Conservation (phyloP, 305 asterid species). For the Galium porrigens region DNA sequence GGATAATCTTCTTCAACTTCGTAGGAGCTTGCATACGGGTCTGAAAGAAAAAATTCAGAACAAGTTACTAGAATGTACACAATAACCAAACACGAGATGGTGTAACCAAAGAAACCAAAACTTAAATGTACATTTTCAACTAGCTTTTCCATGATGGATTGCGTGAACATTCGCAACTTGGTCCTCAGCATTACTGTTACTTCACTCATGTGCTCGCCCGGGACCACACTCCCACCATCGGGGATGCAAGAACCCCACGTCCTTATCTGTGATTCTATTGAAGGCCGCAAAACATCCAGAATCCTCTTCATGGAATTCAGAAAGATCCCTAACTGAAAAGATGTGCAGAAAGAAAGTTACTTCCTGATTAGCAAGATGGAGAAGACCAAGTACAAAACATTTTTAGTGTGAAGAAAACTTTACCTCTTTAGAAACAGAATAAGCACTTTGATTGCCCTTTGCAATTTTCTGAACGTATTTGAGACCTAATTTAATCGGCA, state of each 20-base stretch:
- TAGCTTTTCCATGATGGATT: constrained; percentile 65
- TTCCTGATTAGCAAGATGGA: background rate
- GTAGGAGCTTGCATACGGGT: constrained; percentile 66
- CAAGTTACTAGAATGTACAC: background rate
- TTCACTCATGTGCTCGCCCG: constrained; percentile 75
- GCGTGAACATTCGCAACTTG: constrained; percentile 62
- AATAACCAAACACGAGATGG: background rate
- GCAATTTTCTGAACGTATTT: constrained; percentile 75
- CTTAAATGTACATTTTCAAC: constrained; percentile 56
- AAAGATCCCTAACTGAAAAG: constrained; percentile 60
- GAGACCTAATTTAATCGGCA: constrained; percentile 71
- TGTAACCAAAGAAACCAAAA: background rate
- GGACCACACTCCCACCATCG: constrained; percentile 38
- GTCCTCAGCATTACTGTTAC: constrained; percentile 75
- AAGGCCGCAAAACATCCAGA: constrained; percentile 62
- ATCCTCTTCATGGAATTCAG: constrained; percentile 77
- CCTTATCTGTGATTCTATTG: constrained; percentile 53
- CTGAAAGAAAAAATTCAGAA: constrained; percentile 24
- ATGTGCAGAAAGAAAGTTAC: background rate
- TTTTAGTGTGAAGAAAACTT: constrained; percentile 2
- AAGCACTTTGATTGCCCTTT: constrained; percentile 43
- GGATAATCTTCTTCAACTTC: constrained; percentile 67
- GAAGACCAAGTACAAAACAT: background rate
- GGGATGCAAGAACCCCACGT: constrained; percentile 76
- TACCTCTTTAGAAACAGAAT: constrained; percentile 53